phyloP scores from a whole-genome alignment of 2,329 filamentous ascomycete genomes.

The Penicillium paneum region DNA sequence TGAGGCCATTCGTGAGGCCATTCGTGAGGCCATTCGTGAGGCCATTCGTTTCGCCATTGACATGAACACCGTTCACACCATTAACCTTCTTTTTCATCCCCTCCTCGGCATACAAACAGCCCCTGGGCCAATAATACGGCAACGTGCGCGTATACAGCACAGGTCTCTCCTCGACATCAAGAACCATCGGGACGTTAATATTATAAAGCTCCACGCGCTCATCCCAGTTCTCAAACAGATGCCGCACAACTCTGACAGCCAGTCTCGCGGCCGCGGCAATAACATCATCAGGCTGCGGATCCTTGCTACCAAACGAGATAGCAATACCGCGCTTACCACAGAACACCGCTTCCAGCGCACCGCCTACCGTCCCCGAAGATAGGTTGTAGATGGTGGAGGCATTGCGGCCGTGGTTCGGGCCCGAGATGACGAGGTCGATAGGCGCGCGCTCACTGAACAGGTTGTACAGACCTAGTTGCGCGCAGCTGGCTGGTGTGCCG shows the following conservation, averaged over 20 bases:
- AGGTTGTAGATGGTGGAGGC: slow-evolving; percentile 73
- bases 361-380: slow-evolving; percentile 72
- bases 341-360: slow-evolving; percentile 69
- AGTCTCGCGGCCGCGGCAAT: slow-evolving; percentile 71
- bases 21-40: neutral
- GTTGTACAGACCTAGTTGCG: slow-evolving; percentile 73
- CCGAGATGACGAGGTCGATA: slow-evolving; percentile 70
- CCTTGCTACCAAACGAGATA: slow-evolving; percentile 76
- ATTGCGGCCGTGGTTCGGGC: slow-evolving; percentile 77
- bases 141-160: slow-evolving; percentile 74
- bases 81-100: slow-evolving; percentile 49
- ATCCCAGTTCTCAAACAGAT: slow-evolving; percentile 69
- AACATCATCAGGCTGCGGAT: slow-evolving; percentile 71
- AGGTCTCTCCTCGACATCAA: slow-evolving; percentile 64
- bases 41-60: slow-evolving; percentile 4
- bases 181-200: slow-evolving; percentile 79
- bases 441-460: slow-evolving; percentile 66
- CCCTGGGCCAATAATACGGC: slow-evolving; percentile 79
- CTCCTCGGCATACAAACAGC: slow-evolving; percentile 76
- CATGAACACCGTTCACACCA: slow-evolving; percentile 23
- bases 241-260: slow-evolving; percentile 69
- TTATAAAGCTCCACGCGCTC: slow-evolving; percentile 73
- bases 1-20: neutral
- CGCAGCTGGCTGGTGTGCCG: slow-evolving; percentile 71
- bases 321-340: slow-evolving; percentile 69